Base-by-base conservation (phyloP, 257 asterid species). In the Parsonsia alboflavescens region DNA sequence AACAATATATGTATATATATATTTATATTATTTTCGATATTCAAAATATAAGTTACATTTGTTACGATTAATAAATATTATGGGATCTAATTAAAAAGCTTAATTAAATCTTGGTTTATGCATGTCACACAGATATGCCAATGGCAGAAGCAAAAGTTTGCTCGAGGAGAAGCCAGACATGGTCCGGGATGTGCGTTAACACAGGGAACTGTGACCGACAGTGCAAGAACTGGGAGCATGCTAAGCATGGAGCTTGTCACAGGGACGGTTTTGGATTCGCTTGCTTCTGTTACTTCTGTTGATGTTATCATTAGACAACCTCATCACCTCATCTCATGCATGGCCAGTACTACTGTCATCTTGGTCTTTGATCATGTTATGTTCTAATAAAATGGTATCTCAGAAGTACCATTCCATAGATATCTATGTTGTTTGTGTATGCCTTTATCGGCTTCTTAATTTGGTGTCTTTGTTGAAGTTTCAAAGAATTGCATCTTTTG, bases 231-330 rank as follows among this genome's bases (percentile, higher is more conserved):
- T 68, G 84, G 87, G 84, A 83, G 74, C 26, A 56, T 26, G 87
- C 89, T 65, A 5, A 0, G 19, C 79, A 69, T 48, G 89, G 89
- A 75, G 86, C 86, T 68, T 83, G 89, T 54, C 87, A 83, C 75
- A 11, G 41, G 1, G 74, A 68, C 39, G 78, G 81, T 7, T 10
- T 54, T 11, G 87, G 84, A 13, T 49, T 76, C 68, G 87, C 87
- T 6, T 85, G 83, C 82, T 68, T 83, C 57, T 85, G 89, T 83
- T 85, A 83, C 61, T 79, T 75, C 36, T 61, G 67, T 42, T 61
- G 10, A 61, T 1, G 0, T 17, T 4, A 4, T 0, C 17, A 52
- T 3, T 0, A 0, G 0, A 1, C 7, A 2, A 3, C 17, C 0
- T 53, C 0, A 0, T 24, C 65, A 6, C 24, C 33, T 58, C 24